Evolutionary conservation across 2,329 filamentous ascomycete species (phyloP), one percentile per base, ranked within the genome.

Genomic region (Colletotrichum liaoningense): DNA sequence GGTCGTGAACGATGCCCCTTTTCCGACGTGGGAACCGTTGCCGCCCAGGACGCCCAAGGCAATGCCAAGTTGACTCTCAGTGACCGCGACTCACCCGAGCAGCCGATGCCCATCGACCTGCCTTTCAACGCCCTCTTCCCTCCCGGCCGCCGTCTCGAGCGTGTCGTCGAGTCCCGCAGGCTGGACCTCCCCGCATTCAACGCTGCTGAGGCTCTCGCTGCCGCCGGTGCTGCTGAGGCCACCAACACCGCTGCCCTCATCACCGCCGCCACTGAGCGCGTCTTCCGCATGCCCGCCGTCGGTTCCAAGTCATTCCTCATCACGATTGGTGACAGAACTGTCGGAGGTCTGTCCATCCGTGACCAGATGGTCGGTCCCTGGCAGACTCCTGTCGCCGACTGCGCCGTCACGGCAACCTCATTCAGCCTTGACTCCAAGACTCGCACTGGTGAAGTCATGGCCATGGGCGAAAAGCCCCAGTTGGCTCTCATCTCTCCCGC

Each of bases 281-380:
- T 98, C 3, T 91, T 98, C 67, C 91, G 91, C 63, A 87, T 98
- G 65, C 96, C 97, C 24, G 90, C 95, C 1, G 97, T 98, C 26
- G 96, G 95, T n/a, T 98, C 95, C 26, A 98, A 98, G 84, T 95
- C 93, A 26, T 99, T 98, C 86, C 88, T 99, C 49, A 98, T 99
- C 79, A 98, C 97, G 1, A 99, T 98, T 77, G 95, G 94, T 63
- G 97, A 98, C 82, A 91, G 97, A 75, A 95, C 93, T 33, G 95
- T 98, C 35, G 96, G 96, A 76, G 97, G 96, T 63, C 88, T 98
- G 71, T 95, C 94, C 8, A 91, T 93, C 11, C 91, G 95, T 75
- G 97, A 98, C 80, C 97, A 98, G 83, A 95, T 98, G 91, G 96
- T 98, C 67, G 97, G 97, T 1, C 95, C 94, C 63, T 98, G 96